phyloP scores from a whole-genome alignment of 257 asterid species.

The Scutellaria baicalensis region DNA sequence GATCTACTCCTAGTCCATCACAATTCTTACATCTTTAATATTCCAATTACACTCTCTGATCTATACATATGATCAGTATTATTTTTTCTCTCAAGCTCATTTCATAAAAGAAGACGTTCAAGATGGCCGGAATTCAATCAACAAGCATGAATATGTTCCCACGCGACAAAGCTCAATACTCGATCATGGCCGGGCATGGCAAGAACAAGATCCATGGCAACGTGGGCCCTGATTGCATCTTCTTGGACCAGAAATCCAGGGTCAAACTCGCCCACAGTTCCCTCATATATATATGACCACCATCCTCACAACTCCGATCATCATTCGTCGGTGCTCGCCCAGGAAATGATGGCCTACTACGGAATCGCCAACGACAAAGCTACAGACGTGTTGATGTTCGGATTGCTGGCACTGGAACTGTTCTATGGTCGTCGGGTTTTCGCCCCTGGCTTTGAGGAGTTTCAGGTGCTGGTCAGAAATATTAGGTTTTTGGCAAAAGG shows the following conservation, averaged over 20 bases:
- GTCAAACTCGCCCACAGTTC: background rate
- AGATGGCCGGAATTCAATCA: no score
- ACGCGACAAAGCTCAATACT: background rate
- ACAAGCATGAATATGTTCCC: no score
- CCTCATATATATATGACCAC: background rate
- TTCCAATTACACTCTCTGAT: no score
- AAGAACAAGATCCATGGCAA: background rate
- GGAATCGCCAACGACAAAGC: background rate
- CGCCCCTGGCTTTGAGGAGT: background rate
- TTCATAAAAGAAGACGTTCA: no score
- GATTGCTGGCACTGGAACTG: constrained; percentile 13
- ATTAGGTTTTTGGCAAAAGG: no score
- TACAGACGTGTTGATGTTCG: constrained; percentile 11
- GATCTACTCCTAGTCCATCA: no score
- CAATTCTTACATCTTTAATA: no score
- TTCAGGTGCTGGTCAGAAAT: background rate
- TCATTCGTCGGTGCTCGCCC: background rate
- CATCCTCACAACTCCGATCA: background rate
- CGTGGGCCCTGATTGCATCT: background rate
- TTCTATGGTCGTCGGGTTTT: constrained; percentile 9
- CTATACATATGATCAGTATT: no score
- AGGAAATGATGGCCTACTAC: background rate
- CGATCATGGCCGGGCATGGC: background rate
- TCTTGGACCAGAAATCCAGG: no score
- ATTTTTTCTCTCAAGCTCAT: no score